Evolutionary conservation across 2,329 filamentous ascomycete genomes (phyloP).

Genomic region (Furcasterigmium sp.): DNA sequence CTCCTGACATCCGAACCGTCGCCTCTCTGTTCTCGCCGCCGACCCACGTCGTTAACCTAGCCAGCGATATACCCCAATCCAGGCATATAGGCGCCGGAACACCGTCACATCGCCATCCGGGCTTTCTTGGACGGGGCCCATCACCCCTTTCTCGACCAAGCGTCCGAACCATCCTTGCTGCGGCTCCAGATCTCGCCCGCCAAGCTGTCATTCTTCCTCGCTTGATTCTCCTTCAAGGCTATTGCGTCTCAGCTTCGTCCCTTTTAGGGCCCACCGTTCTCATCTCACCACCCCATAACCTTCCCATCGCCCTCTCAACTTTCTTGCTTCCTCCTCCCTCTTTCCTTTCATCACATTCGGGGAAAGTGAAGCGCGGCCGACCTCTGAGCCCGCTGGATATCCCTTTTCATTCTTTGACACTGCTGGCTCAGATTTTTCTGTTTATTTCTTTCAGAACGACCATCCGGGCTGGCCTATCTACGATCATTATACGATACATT

Average conservation of each 20-base stretch:
- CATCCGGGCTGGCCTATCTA: slow-evolving; percentile 14
- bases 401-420: slow-evolving; percentile 37
- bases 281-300: slow-evolving; percentile 16
- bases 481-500: slow-evolving; percentile 16
- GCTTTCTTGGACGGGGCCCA: background rate
- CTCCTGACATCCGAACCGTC: slow-evolving; percentile 27
- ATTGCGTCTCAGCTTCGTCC: slow-evolving; percentile 11
- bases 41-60: background rate
- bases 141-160: background rate
- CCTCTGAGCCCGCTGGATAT: slow-evolving; percentile 27
- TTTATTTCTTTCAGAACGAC: slow-evolving; percentile 20
- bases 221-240: slow-evolving; percentile 3
- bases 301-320: background rate
- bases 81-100: slow-evolving; percentile 6
- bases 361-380: slow-evolving; percentile 10
- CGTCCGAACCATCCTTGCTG: slow-evolving; percentile 1
- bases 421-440: slow-evolving; percentile 57
- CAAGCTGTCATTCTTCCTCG: slow-evolving; percentile 4
- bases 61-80: background rate
- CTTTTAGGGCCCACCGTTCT: slow-evolving; percentile 32
- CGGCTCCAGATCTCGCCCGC: slow-evolving; percentile 5
- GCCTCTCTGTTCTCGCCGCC: background rate
- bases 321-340: slow-evolving; percentile 11
- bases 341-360: slow-evolving; percentile 7
- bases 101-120: slow-evolving; percentile 8